Evolutionary conservation across 257 asterid species (phyloP), one percentile per base, ranked within the genome.

Genomic region (Solanum peruvianum): DNA sequence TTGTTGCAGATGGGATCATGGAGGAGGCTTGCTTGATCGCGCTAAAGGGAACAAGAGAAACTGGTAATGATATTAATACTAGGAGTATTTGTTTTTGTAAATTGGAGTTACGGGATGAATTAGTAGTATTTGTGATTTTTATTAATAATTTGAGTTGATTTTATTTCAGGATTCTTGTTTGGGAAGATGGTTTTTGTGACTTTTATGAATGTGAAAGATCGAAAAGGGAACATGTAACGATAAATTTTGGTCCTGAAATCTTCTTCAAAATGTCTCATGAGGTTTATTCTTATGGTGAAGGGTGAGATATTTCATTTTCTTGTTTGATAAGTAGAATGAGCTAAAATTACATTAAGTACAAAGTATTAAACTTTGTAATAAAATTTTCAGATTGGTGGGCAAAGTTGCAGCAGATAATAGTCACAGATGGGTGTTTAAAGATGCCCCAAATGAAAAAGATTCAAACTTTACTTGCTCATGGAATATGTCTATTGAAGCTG

Each of bases 131-230:
- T 27, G 64, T 27, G 41, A 25, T 45, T 25, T 42, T 25, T 70
- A 4, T 16, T 73, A 27, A 10, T 60, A 49, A 21, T 52, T 80
- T 87, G 62, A 11, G 23, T 87, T 73, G 1, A 39, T 39, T 86
- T 87, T 49, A 85, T 86, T 89, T 88, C 93, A 95, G 98, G 98
- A 95, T 94, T 82, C 94, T 95, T 85, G 98, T 95, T 7, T 95
- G 98, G 98, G 98, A 95, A 91, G 98, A 95, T 89, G 98, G 98
- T 16, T 95, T 89, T 88, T 94, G 95, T 87, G 98, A 95, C 89
- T 92, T 94, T 45, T 88, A 21, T 39, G 96, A 92, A 89, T 94
- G 98, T 56, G 96, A 93, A 90, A 85, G 93, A 88, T 92, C 90
- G 39, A 94, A 91, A 29, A 91, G 88, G 87, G 94, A 91, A 78